A percentile compares a stretch with the other conserved stretches of the same genome.
These are phyloP conservation scores for Colletotrichum caudatum DNA, from an alignment of 2,329 filamentous ascomycete genomes.

Conservation along the genomic window DNA sequence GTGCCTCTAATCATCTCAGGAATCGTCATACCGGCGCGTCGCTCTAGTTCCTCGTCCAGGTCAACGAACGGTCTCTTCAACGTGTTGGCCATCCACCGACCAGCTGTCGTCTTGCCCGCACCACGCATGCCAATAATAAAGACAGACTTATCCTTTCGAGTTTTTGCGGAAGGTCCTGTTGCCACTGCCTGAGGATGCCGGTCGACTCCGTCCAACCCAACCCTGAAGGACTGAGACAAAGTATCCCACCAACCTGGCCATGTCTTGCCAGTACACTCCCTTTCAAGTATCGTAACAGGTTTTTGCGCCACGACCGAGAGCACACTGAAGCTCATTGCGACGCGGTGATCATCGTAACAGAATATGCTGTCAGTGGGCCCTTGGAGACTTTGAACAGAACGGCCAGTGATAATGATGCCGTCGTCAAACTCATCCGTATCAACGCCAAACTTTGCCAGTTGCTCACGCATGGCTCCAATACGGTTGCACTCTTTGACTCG, in stretches of 20 bases:
- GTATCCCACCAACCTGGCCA: constrained; percentile 99
- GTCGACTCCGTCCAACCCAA: constrained; percentile 81
- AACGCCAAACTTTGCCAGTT: constrained; percentile 94
- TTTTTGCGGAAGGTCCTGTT: constrained; percentile 43
- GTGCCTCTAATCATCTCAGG: constrained; percentile 82
- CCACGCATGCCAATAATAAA: constrained; percentile 98
- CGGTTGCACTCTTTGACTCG: constrained; percentile 98
- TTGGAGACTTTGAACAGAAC: constrained; percentile 59
- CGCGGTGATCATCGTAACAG: constrained; percentile 97
- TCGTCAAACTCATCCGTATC: constrained; percentile 89
- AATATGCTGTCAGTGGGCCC: constrained; percentile 77
- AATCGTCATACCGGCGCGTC: constrained; percentile 78
- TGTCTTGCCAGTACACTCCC: constrained; percentile 95
- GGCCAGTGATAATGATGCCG: constrained; percentile 81
- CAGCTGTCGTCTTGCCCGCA: constrained; percentile 94
- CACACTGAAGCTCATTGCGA: constrained; percentile 98
- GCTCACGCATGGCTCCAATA: constrained; percentile 93
- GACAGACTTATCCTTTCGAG: constrained; percentile 71
- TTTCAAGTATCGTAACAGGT: constrained; percentile 84
- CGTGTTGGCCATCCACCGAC: constrained; percentile 83
- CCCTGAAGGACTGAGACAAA: constrained; percentile 81
- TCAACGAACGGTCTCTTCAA: constrained; percentile 85
- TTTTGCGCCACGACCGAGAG: constrained; percentile 78
- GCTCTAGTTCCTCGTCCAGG: constrained; percentile 88
- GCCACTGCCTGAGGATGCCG: constrained; percentile 45